Evolutionary conservation across 2,329 filamentous ascomycete genomes (phyloP).

Genomic region (Aureobasidium sp.): DNA sequence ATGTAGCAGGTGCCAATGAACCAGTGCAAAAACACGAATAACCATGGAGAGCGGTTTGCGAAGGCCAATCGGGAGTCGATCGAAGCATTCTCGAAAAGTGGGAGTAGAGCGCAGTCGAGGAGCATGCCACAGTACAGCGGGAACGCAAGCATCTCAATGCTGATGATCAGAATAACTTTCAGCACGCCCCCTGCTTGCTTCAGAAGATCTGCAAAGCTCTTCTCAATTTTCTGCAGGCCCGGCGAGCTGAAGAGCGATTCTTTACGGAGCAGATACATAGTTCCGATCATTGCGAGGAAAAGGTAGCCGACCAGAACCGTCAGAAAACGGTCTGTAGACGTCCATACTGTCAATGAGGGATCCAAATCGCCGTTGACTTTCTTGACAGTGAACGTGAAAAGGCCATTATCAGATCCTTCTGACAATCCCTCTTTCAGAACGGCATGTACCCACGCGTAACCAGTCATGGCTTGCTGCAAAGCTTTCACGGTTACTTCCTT

Average conservation of each 20-base stretch:
- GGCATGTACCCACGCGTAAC: not conserved
- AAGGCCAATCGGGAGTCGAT: conserved; percentile 72
- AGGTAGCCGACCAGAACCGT: conserved; percentile 78
- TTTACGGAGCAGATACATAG: conserved; percentile 70
- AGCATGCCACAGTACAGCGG: conserved; percentile 91
- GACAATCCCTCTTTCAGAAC: not conserved
- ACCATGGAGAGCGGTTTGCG: conserved; percentile 70
- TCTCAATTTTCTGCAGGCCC: conserved; percentile 56
- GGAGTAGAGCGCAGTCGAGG: conserved; percentile 79
- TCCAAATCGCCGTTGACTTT: conserved; percentile 27
- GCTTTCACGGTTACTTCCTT: not conserved
- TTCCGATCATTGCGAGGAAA: conserved; percentile 65
- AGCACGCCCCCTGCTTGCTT: conserved; percentile 93
- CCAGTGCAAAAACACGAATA: conserved; percentile 95
- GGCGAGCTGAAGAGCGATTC: conserved; percentile 59
- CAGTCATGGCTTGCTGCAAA: not conserved
- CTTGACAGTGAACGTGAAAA: conserved; percentile 17
- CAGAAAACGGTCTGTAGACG: conserved; percentile 51
- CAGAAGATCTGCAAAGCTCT: conserved; percentile 70
- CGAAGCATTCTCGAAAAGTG: conserved; percentile 77
- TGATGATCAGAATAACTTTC: conserved; percentile 97
- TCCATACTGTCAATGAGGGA: conserved; percentile 37
- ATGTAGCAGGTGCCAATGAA: conserved; percentile 98
- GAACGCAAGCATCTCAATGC: conserved; percentile 97
- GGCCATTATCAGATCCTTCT: conserved; percentile 10